Percentiles rank a stretch among this genome's conserved stretches.
Conservation (phyloP, 1,284 basidiomycete genomes). For the Ceratobasidium sp. region DNA sequence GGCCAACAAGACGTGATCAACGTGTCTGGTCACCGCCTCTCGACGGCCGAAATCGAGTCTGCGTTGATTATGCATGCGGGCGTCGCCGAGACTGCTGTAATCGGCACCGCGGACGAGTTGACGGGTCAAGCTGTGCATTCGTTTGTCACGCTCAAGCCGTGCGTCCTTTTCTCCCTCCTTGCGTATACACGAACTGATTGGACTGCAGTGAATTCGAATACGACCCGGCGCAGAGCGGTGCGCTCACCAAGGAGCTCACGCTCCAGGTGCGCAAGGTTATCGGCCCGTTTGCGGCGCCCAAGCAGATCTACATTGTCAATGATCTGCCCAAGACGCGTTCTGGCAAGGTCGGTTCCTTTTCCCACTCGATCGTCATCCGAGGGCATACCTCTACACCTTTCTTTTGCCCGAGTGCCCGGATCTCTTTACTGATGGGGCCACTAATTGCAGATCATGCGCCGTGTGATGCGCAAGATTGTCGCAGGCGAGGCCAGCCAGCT, state of each 20-base stretch:
- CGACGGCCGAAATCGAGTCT: conserved; percentile 97
- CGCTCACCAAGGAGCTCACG: conserved; percentile 86
- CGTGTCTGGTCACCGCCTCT: conserved; percentile 95
- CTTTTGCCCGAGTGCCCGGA: not conserved
- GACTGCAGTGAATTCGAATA: conserved; percentile 79
- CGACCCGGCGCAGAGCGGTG: conserved; percentile 73
- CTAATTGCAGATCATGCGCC: conserved; percentile 81
- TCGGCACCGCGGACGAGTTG: conserved; percentile 88
- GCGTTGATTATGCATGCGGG: conserved; percentile 94
- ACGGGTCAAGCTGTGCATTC: conserved; percentile 89
- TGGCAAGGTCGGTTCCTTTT: conserved; percentile 75
- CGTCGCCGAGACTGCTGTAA: conserved; percentile 95
- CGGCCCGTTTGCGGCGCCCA: conserved; percentile 94
- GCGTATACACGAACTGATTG: conserved; percentile 49
- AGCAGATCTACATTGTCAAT: conserved; percentile 86
- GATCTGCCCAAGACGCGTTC: conserved; percentile 97
- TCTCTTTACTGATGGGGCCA: not conserved
- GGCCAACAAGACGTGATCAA: conserved; percentile 78
- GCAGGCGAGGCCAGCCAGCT: conserved; percentile 93
- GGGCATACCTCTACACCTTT: not conserved
- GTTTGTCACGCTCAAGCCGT: conserved; percentile 86
- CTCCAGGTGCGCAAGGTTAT: conserved; percentile 97
- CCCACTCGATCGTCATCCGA: not conserved
- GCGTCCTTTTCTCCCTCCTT: conserved; percentile 51
- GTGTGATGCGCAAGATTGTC: conserved; percentile 95